phyloP scores from a whole-genome alignment of 2,329 filamentous ascomycete genomes.

The Phialophora tarda region DNA sequence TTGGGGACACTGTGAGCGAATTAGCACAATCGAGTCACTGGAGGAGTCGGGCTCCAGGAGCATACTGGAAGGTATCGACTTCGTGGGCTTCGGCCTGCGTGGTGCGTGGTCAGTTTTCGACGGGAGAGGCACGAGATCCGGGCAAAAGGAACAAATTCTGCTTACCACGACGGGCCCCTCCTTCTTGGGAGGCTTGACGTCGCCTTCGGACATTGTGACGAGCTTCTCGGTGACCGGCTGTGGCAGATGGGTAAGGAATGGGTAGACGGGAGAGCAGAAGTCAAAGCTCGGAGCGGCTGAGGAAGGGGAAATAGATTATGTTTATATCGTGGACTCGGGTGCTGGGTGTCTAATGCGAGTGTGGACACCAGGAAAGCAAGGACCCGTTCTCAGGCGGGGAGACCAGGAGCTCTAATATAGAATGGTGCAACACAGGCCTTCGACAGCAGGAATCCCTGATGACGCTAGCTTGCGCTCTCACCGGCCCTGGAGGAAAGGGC shows the following conservation, averaged over 20 bases:
- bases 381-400: constrained; percentile 22
- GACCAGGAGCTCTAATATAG: constrained; percentile 30
- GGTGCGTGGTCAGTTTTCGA: constrained; percentile 21
- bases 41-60: not conserved
- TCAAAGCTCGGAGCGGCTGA: constrained; percentile 9
- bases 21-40: constrained; percentile 19
- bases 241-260: not conserved
- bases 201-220: constrained; percentile 47
- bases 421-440: constrained; percentile 1
- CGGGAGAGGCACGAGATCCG: not conserved
- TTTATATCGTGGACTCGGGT: constrained; percentile 22
- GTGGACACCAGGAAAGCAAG: constrained; percentile 9
- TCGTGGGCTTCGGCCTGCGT: constrained; percentile 52
- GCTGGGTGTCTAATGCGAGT: not conserved
- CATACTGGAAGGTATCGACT: constrained; percentile 56
- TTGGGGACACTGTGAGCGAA: constrained; percentile 55
- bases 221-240: constrained; percentile 1
- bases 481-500: constrained; percentile 18
- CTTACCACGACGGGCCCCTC: constrained; percentile 50
- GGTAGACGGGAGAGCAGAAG: constrained; percentile 11
- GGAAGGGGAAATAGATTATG: constrained; percentile 14
- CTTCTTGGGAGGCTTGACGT: constrained; percentile 40
- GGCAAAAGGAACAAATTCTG: constrained; percentile 13
- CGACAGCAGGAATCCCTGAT: constrained; percentile 15
- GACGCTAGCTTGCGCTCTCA: constrained; percentile 20